These are phyloP conservation scores for Globisporangium lucens DNA, from an alignment of 352 stramenopile genomes.

Conservation along the genomic window DNA sequence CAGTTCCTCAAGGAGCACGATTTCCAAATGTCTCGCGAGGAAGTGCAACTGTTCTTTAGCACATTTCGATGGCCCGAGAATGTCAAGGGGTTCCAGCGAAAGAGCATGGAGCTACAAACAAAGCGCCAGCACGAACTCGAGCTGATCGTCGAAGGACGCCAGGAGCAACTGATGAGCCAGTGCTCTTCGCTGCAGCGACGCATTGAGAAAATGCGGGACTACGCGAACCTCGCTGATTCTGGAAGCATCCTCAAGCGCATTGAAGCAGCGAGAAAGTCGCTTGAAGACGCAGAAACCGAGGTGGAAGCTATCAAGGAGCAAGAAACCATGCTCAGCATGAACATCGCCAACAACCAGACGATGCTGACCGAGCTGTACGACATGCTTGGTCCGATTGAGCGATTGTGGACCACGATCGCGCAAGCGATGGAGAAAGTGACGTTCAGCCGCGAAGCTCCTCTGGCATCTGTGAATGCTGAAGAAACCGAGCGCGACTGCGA, in stretches of 20 bases:
- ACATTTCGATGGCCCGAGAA: constrained; percentile 90
- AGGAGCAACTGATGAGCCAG: constrained; percentile 83
- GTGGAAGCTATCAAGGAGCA: constrained; percentile 86
- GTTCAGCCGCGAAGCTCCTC: constrained; percentile 55
- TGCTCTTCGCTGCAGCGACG: constrained; percentile 78
- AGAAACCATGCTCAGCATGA: constrained; percentile 85
- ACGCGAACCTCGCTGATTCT: constrained; percentile 77
- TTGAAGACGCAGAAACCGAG: constrained; percentile 82
- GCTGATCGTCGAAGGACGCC: constrained; percentile 84
- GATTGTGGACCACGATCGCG: constrained; percentile 81
- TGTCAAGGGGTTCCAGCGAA: constrained; percentile 89
- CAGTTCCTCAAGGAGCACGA: constrained; percentile 89
- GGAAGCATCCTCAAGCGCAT: constrained; percentile 82
- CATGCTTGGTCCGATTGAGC: constrained; percentile 83
- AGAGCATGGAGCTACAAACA: constrained; percentile 89
- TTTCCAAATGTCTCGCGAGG: constrained; percentile 83
- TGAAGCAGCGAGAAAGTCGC: constrained; percentile 63
- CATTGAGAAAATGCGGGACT: constrained; percentile 91
- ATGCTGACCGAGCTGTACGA: constrained; percentile 72
- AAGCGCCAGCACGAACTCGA: constrained; percentile 89
- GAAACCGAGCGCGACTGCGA: constrained; percentile 85
- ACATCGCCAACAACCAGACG: constrained; percentile 77
- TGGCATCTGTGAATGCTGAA: constrained; percentile 79
- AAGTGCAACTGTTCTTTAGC: constrained; percentile 89
- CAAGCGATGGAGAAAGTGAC: constrained; percentile 79